Percentiles rank a stretch among this genome's conserved stretches.
These are phyloP conservation scores for Crepidotus variabilis DNA, from an alignment of 768 basidiomycete genomes.

Conservation along the genomic window DNA sequence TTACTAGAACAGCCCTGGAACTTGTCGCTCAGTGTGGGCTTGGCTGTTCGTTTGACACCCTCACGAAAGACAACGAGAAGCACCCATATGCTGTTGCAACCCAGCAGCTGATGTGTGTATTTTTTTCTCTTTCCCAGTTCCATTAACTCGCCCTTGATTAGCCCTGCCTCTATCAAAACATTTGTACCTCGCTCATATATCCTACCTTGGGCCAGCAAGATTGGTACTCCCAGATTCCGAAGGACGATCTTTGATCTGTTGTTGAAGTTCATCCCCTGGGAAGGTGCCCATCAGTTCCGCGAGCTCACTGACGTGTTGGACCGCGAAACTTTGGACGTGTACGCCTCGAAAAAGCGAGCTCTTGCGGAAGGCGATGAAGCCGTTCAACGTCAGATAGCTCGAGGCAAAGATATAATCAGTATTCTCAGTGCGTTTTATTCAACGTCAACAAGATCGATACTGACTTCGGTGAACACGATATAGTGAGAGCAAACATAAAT, in stretches of 20 bases:
- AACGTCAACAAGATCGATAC: not conserved
- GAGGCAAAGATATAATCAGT: slow-evolving; percentile 43
- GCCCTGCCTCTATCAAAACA: slow-evolving; percentile 9
- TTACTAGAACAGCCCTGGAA: slow-evolving; percentile 25
- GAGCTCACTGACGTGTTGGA: slow-evolving; percentile 33
- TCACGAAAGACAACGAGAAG: slow-evolving; percentile 19
- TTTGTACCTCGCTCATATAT: slow-evolving; percentile 14
- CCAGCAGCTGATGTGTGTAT: slow-evolving; percentile 20
- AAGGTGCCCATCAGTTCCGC: slow-evolving; percentile 25
- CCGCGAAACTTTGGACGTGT: slow-evolving; percentile 30
- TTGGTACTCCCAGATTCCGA: slow-evolving; percentile 26
- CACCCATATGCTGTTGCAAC: slow-evolving; percentile 25
- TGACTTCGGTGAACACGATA: not conserved
- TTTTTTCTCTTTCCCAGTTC: too few species aligned
- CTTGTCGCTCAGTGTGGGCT: slow-evolving; percentile 27
- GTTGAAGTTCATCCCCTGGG: slow-evolving; percentile 23
- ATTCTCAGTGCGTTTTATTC: slow-evolving; percentile 32
- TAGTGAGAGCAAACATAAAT: slow-evolving; percentile 1
- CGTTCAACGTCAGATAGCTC: slow-evolving; percentile 25
- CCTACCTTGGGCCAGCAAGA: slow-evolving; percentile 14
- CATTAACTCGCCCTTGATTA: not conserved
- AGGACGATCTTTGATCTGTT: slow-evolving; percentile 25
- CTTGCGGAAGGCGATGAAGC: slow-evolving; percentile 29
- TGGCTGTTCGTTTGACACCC: slow-evolving; percentile 27
- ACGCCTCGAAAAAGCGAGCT: slow-evolving; percentile 30